Evolutionary conservation across 805 yeast species (phyloP), one percentile per base, ranked within the genome.

Genomic region (Cyberlindnera mississippiensis): DNA sequence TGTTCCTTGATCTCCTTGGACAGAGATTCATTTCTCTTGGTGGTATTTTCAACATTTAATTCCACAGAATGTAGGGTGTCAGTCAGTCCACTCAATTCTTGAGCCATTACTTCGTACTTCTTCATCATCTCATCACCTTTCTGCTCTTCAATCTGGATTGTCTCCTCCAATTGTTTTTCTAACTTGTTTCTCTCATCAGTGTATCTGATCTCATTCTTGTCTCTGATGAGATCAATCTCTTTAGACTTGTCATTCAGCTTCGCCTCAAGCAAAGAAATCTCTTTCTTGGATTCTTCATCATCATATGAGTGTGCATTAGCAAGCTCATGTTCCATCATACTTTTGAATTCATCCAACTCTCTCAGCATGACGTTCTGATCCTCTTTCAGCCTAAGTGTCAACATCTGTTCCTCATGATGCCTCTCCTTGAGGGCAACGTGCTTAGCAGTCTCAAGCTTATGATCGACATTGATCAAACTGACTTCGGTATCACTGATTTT

Each of bases 311-410:
- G 37, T 0, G 68, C 66, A 4, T 49, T 42, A 14, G 57, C 50
- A 4, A 71, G 46, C 39, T 66, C 68, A 18, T 60, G 28, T 15
- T 48, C 45, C 22, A 45, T 27, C 29, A 29, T 20, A 8, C 24
- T 48, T n/a, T 60, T 56, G 28, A 68, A 46, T 37, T 69, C 67
- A 45, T 61, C 64, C 45, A 66, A 31, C 62, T 63, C 37, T 53
- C 57, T 28, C 48, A 53, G 14, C 59, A 52, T 27, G 52, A 49
- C 16, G 29, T 61, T 57, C 19, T 58, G 50, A 32, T 55, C 52
- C 28, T 68, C 69, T 38, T 61, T 53, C 3, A 70, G 9, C 17
- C 46, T 37, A 14, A 54, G 16, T 2, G 43, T 38, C 12, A 35
- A 28, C 51, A 48, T 37, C 27, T 48, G 48, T 22, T 50, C 52